Conservation (phyloP, 2,329 filamentous ascomycete genomes). For the Fusarium sp. region DNA sequence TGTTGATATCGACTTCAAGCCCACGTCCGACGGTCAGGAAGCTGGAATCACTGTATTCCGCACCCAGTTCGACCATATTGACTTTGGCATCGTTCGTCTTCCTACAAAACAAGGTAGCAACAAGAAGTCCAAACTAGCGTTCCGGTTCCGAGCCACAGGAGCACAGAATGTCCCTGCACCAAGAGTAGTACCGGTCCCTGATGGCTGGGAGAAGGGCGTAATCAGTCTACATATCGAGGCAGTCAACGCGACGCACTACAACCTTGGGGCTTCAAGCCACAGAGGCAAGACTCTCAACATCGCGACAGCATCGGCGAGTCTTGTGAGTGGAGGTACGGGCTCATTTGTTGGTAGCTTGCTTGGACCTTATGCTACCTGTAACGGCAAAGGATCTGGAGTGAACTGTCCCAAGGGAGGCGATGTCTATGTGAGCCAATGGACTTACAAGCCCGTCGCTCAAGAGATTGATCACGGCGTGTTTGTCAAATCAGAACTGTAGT, state of each 20-base stretch:
- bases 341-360: conserved; percentile 22
- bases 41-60: conserved; percentile 20
- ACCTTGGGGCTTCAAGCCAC: not conserved
- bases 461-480: conserved; percentile 13
- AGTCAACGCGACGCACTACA: conserved; percentile 16
- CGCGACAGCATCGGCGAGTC: not conserved
- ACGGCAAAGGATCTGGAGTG: conserved; percentile 4
- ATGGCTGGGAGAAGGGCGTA: not conserved
- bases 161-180: not conserved
- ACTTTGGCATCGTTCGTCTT: conserved; percentile 7
- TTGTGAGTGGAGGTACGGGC: conserved; percentile 15
- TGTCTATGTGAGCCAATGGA: conserved; percentile 12
- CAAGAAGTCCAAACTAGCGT: not conserved
- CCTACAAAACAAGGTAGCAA: not conserved
- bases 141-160: conserved; percentile 19
- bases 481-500: not conserved
- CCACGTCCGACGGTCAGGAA: not conserved
- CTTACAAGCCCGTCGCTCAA: conserved; percentile 5
- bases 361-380: conserved; percentile 29
- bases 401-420: conserved; percentile 14
- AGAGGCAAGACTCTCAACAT: not conserved
- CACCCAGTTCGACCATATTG: conserved; percentile 30
- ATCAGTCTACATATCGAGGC: conserved; percentile 10
- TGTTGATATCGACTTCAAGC: conserved; percentile 13
- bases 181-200: conserved; percentile 3